Evolutionary conservation across 805 yeast species (phyloP), one percentile per base, ranked within the genome.

Genomic region (Lachancea fermentati): DNA sequence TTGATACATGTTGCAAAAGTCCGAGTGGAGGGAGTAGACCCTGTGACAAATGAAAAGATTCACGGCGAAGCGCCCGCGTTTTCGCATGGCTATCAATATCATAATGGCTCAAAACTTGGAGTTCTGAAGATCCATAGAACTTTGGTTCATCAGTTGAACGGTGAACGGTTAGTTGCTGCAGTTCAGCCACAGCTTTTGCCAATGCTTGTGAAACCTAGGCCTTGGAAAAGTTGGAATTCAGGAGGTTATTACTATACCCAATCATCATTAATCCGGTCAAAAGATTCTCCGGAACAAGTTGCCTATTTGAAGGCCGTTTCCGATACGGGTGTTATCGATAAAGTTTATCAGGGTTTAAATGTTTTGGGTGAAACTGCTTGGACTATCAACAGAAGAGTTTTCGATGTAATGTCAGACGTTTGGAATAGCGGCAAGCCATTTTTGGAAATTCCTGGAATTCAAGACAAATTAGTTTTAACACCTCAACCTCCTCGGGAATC

Each of bases 221-320:
- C 87, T 4, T 93, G 98, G 98, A 73, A 78, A 0, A 66, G 78
- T 8, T 80, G 81, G 75, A 79, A 81, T 54, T 75, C 75, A 41
- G 98, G 98, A 50, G 98, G 97, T 0, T 89, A 86, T 54, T 68
- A 75, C 43, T 80, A 78, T 54, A 70, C 83, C 11, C 78, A 75
- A 46, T 71, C 78, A 13, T 63, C 72, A 3, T 66, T 93, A 30
- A 76, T 93, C 51, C 75, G 97, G 58, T 75, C 86, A 12, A 84
- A 76, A 52, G 89, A 85, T 52, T 78, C 94, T 1, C 86, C 93
- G 1, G 98, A 93, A 62, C 96, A 93, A 48, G 62, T 73, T 18
- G 96, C 96, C 0, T 93, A 93, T 57, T 69, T 91, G 37, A 81
- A 78, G 52, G 93, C 94, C 0, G 96, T 96, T 2, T 76, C 87